Percentiles rank a stretch among this genome's conserved stretches.
Evolutionary conservation across 73 alveolate genomes (phyloP).

Genomic region (Blepharisma japonicum): DNA sequence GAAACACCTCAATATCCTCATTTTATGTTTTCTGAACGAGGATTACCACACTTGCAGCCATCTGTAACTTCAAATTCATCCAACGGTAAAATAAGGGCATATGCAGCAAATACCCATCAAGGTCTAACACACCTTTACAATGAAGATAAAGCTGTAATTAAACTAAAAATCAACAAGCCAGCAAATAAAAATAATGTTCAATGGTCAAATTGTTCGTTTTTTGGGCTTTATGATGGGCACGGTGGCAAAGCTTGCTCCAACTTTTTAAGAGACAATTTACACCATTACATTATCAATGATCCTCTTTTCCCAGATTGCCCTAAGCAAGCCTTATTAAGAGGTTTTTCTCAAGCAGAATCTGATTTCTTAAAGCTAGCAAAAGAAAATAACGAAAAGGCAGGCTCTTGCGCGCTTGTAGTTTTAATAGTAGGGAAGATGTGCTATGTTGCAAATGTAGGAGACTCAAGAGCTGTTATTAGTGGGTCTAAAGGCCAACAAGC

Average conservation of each 20-base stretch:
- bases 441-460: slow-evolving; percentile 96
- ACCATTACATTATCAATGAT: slow-evolving; percentile 63
- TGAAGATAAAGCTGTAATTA: neutral
- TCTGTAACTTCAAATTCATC: slow-evolving; percentile 44
- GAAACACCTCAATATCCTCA: no score
- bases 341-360: slow-evolving; percentile 84
- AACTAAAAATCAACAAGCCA: neutral
- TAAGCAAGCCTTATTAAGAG: slow-evolving; percentile 86
- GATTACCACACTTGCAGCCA: slow-evolving; percentile 29
- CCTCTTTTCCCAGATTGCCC: slow-evolving; percentile 73
- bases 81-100: neutral
- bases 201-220: slow-evolving; percentile 87
- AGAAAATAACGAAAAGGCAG: slow-evolving; percentile 74
- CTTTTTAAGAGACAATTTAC: slow-evolving; percentile 89
- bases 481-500: slow-evolving; percentile 61
- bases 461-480: slow-evolving; percentile 81
- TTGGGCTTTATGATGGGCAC: slow-evolving; percentile 99
- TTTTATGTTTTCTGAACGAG: no score
- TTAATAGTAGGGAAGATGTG: slow-evolving; percentile 12
- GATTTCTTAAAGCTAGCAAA: slow-evolving; percentile 70
- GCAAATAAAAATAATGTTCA: neutral
- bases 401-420: slow-evolving; percentile 32
- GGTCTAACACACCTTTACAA: slow-evolving; percentile 39
- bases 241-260: slow-evolving; percentile 97
- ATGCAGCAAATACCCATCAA: slow-evolving; percentile 2